Base-by-base conservation (phyloP, 441 rosid species). In the Brassica hybrid region DNA sequence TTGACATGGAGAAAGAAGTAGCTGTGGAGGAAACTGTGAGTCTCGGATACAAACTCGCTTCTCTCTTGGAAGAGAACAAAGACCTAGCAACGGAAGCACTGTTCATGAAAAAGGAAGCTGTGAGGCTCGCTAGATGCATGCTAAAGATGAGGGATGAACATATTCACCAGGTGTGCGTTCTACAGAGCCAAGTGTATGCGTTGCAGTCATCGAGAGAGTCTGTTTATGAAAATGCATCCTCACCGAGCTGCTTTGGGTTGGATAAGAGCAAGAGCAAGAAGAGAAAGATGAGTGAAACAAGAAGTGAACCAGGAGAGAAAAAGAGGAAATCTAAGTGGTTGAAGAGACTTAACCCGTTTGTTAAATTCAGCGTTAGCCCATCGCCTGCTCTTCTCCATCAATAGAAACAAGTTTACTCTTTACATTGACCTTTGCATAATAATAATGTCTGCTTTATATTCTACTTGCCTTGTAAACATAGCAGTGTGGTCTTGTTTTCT, bases 1-100 rank as follows among this genome's bases (percentile, higher is more conserved):
- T 88, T 58, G 96, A 91, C 73, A 81, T 87, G 1, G 94, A 91
- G 85, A 89, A 92, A 84, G 32, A 78, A 52, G 80, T 88, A 27
- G 59, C 86, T 58, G 38, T 84, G 23, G 85, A 82, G 9, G 92
- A 89, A 84, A 88, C 88, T 11, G 72, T 65, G 3, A 87, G 78
- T 61, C 65, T 89, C 69, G 88, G 85, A 7, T 71, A 79, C 73
- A 77, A 76, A 64, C 83, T 84, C 70, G 57, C 71, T 21, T 73
- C 84, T 3, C 69, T 87, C 1, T 30, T 82, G 80, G 86, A 87
- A 61, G 88, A 88, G 76, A 91, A 89, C 71, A 54, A 54, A 63
- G 88, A 76, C 32, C 71, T 91, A 9, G 83, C 81, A 0, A 71
- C 83, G 0, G 91, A 91, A 71, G 85, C 85, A 0, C 19, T 82